Base-by-base conservation (phyloP, 768 basidiomycete genomes). In the Astraeus odoratus region DNA sequence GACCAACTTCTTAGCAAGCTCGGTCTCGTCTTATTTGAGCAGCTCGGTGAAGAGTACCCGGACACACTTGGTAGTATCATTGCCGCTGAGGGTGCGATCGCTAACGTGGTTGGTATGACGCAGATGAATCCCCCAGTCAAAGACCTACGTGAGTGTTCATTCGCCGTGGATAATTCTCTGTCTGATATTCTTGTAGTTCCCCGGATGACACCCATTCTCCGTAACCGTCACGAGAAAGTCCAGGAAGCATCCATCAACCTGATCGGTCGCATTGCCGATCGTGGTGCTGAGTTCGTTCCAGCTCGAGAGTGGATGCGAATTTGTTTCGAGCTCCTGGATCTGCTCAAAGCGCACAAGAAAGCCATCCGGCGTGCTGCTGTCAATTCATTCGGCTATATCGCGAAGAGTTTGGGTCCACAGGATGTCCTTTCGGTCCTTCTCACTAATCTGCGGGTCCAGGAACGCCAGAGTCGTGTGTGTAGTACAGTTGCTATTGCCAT, bases 301-400 rank as follows among this genome's bases (percentile, higher is more conserved):
- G 95, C 96, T 8, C 81, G 96, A 57, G 96, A 99, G 67, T 98
- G 95, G 96, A 99, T 99, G 96, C 86, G 96, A 60, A 98, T 99
- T 60, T 98, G 96, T 63, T 98, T 99, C 67, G 96, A 99, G 61
- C 70, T 99, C 26, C 78, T 99, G 40, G 96, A 98, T 59, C 75
- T 99, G 20, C 77, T 98, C 57, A 98, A 98, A 64, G 96, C 96
- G 8, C 96, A 99, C 72, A 99, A 99, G 73, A 97, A 97, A 67
- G 95, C 88, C 34, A 99, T 98, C 59, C 87, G 96, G 43, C 90
- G 95, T 60, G 96, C 95, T 1, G 95, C 96, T 18, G 96, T 98
- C 69, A 97, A 99, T 72, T 96, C 95, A 1, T 99, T 99, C 56
- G 96, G 96, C 57, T 99, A 99, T 55, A 99, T 99, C 51, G 96